Conservation (phyloP, 257 asterid genomes). For the Ilex aquifolium region DNA sequence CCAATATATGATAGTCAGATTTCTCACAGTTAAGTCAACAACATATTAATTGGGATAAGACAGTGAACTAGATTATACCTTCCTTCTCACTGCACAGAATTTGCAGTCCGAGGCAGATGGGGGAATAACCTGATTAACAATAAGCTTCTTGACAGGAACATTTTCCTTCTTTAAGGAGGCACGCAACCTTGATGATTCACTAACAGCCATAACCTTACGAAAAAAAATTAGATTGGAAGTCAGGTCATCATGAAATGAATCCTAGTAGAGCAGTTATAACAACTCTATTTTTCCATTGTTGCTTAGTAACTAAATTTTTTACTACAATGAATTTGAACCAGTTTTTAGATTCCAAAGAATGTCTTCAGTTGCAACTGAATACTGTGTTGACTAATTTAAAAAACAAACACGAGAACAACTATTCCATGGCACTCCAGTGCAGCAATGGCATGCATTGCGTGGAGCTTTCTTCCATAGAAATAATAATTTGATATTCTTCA, state of each 20-base stretch:
- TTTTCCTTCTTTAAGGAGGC: conserved; percentile 79
- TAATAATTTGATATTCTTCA: neutral
- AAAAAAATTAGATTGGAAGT: neutral
- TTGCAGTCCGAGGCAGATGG: conserved; percentile 90
- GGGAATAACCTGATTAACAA: conserved; percentile 88
- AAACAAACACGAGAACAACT: no score
- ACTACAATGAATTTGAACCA: no score
- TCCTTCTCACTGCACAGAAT: conserved; percentile 88
- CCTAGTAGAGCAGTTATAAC: no score
- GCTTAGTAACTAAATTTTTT: no score
- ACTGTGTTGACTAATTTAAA: no score
- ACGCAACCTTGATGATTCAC: conserved; percentile 89
- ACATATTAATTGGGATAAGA: neutral
- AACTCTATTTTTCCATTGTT: no score
- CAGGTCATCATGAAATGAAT: no score
- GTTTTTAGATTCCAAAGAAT: no score
- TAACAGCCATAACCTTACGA: conserved; percentile 90
- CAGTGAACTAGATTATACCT: conserved; percentile 38
- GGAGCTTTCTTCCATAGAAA: no score
- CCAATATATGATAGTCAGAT: neutral
- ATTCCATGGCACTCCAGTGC: no score
- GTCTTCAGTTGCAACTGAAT: no score
- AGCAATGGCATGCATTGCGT: no score
- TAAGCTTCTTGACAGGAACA: conserved; percentile 90
- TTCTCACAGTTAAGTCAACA: neutral